Conservation (phyloP, 768 basidiomycete genomes). For the Termitomyces sp. region DNA sequence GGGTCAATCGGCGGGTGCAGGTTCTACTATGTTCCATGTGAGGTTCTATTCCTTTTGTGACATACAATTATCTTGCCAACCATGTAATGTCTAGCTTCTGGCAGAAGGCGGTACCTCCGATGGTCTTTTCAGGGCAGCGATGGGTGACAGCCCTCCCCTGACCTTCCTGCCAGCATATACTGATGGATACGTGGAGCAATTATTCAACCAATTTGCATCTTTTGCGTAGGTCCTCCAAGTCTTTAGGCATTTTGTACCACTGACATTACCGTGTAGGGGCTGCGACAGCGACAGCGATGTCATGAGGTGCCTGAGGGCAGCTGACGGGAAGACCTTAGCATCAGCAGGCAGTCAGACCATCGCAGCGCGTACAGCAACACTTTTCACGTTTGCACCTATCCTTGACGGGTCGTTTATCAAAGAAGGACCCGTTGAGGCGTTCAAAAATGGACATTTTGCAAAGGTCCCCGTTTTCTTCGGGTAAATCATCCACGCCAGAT, state of each 20-base stretch:
- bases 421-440: conserved; percentile 34
- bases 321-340: conserved; percentile 22
- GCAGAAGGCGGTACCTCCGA: conserved; percentile 32
- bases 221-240: conserved; percentile 25
- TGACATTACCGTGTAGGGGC: conserved; percentile 3
- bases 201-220: conserved; percentile 30
- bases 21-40: conserved; percentile 36
- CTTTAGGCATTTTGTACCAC: not conserved
- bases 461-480: conserved; percentile 36
- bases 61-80: not conserved
- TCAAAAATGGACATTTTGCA: conserved; percentile 29
- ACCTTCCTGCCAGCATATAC: conserved; percentile 27
- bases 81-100: conserved; percentile 24
- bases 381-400: conserved; percentile 35
- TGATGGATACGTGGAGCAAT: conserved; percentile 26
- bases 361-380: conserved; percentile 23
- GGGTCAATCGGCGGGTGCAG: conserved; percentile 39
- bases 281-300: conserved; percentile 17
- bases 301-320: conserved; percentile 29
- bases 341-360: conserved; percentile 27
- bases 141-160: conserved; percentile 40
- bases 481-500: conserved; percentile 8
- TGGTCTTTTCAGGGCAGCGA: conserved; percentile 34
- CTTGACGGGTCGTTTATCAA: conserved; percentile 29
- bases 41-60: not conserved